Percentiles rank a stretch among this genome's conserved stretches.
These are phyloP conservation scores for Penicillium argentinense DNA, from an alignment of 495 filamentous ascomycete genomes.

Conservation along the genomic window DNA sequence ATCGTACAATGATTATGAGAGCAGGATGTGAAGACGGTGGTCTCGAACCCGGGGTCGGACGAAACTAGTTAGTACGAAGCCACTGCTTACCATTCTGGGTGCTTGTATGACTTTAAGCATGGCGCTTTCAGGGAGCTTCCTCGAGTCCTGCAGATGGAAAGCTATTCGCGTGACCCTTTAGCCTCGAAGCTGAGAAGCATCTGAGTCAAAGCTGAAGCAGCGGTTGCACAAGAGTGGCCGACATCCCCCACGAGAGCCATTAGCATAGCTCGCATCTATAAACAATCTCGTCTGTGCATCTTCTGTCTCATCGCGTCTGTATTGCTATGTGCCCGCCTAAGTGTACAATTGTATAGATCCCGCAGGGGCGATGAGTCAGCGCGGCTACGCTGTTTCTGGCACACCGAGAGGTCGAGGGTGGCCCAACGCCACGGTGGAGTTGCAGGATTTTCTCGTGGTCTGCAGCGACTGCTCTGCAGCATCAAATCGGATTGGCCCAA, in stretches of 20 bases:
- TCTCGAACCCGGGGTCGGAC: not conserved
- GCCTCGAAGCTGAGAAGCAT: not conserved
- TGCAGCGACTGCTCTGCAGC: not conserved
- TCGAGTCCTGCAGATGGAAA: not conserved
- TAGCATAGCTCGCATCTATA: not conserved
- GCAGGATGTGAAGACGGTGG: not conserved
- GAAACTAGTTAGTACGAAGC: not conserved
- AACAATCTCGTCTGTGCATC: not conserved
- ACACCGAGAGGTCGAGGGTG: constrained; percentile 7
- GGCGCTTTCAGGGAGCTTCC: no score
- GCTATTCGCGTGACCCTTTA: not conserved
- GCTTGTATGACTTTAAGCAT: constrained; percentile 1
- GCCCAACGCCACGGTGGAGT: not conserved
- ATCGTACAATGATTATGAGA: not conserved
- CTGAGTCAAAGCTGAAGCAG: not conserved
- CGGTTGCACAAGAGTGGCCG: not conserved
- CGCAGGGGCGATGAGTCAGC: constrained; percentile 1
- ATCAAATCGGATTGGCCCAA: constrained; percentile 16
- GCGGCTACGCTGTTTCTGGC: constrained; percentile 10
- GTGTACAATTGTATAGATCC: not conserved
- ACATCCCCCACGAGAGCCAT: no score
- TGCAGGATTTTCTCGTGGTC: not conserved
- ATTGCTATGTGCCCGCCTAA: not conserved
- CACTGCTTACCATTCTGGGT: not conserved
- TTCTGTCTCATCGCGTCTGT: not conserved